Evolutionary conservation across 2,329 filamentous ascomycete species (phyloP).

Genomic region (Fusarium praegraminearum): DNA sequence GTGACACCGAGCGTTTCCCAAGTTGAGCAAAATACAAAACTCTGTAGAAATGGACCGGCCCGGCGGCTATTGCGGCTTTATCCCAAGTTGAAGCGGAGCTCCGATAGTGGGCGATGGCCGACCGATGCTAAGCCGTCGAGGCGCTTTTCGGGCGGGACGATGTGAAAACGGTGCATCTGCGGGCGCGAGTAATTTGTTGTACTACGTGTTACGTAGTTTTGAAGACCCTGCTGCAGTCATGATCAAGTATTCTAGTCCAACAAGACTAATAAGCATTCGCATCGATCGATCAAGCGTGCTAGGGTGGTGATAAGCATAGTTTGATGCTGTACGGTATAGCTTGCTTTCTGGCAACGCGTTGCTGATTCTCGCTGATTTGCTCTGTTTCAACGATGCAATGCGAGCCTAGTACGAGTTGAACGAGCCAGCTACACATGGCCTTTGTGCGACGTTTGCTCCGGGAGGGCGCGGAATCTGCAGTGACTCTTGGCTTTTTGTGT

Average conservation of each 20-base stretch:
- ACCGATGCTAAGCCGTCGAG: conserved; percentile 40
- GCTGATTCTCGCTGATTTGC: background rate
- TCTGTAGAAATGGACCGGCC: conserved; percentile 44
- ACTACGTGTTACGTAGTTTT: conserved; percentile 3
- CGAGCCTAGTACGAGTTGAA: conserved; percentile 5
- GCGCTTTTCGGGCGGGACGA: conserved; percentile 15
- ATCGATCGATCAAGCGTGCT: background rate
- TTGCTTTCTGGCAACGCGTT: background rate
- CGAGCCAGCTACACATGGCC: conserved; percentile 11
- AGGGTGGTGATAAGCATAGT: conserved; percentile 1
- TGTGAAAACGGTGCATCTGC: conserved; percentile 28
- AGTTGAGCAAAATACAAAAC: conserved; percentile 19
- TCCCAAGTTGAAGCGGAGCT: conserved; percentile 27
- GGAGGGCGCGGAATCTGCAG: conserved; percentile 22
- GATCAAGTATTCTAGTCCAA: background rate
- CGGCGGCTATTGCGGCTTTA: conserved; percentile 49
- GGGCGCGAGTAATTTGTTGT: conserved; percentile 10
- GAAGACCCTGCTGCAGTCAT: background rate
- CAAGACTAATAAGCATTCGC: background rate
- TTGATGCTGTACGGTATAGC: background rate
- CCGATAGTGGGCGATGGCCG: conserved; percentile 36
- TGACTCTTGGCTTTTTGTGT: conserved; percentile 13
- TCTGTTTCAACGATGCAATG: conserved; percentile 21
- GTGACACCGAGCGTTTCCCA: background rate
- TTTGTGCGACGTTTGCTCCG: conserved; percentile 11